Evolutionary conservation across 2,329 filamentous ascomycete species (phyloP).

Genomic region (Verticillium klebahnii): DNA sequence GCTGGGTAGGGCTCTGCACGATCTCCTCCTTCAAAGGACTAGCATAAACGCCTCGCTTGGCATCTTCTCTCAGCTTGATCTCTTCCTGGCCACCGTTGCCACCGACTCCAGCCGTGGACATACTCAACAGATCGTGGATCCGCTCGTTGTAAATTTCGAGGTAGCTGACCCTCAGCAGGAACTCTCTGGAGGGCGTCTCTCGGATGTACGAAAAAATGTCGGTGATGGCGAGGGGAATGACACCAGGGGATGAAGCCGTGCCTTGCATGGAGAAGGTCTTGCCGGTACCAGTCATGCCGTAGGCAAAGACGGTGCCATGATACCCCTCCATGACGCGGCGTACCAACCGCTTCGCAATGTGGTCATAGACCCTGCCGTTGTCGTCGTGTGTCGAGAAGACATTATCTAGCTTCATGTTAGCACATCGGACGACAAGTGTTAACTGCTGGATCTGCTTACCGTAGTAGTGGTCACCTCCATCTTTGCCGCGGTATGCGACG

Average conservation of each 20-base stretch:
- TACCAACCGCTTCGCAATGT: slow-evolving; percentile 87
- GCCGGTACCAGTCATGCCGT: slow-evolving; percentile 97
- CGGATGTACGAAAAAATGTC: slow-evolving; percentile 99
- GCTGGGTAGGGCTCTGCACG: slow-evolving; percentile 93
- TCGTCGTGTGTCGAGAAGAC: slow-evolving; percentile 93
- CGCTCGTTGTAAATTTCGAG: slow-evolving; percentile 98
- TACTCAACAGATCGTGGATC: slow-evolving; percentile 88
- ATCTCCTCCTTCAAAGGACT: slow-evolving; percentile 97
- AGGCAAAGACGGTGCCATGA: slow-evolving; percentile 96
- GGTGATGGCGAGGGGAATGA: slow-evolving; percentile 94
- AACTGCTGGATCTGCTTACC: slow-evolving; percentile 48
- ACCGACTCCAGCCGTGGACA: slow-evolving; percentile 55
- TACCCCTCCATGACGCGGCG: slow-evolving; percentile 98
- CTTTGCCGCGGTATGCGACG: slow-evolving; percentile 79
- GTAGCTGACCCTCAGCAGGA: slow-evolving; percentile 92
- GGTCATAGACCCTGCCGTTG: slow-evolving; percentile 92
- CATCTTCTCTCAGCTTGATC: slow-evolving; percentile 95
- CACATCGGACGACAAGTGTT: background rate
- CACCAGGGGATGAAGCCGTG: slow-evolving; percentile 89
- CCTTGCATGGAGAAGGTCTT: slow-evolving; percentile 99
- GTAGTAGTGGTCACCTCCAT: slow-evolving; percentile 89
- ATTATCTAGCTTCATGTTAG: slow-evolving; percentile 62
- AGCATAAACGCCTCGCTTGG: slow-evolving; percentile 93
- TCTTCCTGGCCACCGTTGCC: slow-evolving; percentile 68
- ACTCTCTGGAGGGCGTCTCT: slow-evolving; percentile 91